These are phyloP conservation scores for Fusarium vanettenii DNA, from an alignment of 2,329 filamentous ascomycete species.

Conservation along the genomic window DNA sequence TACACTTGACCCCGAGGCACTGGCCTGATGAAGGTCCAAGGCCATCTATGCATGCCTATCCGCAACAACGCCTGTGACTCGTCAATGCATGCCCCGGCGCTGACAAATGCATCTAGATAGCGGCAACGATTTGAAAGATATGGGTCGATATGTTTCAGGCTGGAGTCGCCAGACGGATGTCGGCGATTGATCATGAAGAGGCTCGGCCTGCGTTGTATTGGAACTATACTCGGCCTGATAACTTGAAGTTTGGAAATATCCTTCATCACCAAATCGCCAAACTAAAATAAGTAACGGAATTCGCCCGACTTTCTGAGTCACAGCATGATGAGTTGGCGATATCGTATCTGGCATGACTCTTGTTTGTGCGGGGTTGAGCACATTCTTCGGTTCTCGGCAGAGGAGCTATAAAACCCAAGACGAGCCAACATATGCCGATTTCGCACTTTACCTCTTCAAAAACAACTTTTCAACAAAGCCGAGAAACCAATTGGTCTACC, in stretches of 20 bases:
- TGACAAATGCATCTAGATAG: neutral
- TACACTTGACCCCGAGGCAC: no score
- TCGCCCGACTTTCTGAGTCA: neutral
- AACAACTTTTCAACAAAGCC: neutral
- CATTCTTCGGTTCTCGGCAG: neutral
- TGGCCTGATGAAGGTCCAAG: neutral
- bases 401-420: neutral
- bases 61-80: neutral
- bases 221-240: fast-evolving
- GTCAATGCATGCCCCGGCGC: neutral
- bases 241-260: neutral
- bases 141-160: neutral
- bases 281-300: neutral
- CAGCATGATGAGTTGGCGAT: neutral
- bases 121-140: neutral
- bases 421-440: neutral
- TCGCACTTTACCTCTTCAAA: neutral
- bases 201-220: neutral
- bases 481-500: neutral
- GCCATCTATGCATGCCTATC: neutral
- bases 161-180: neutral
- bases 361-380: neutral
- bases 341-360: neutral
- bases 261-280: neutral
- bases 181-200: neutral